Percentiles rank a stretch among this genome's conserved stretches.
Evolutionary conservation across 495 filamentous ascomycete species (phyloP).

Genomic region (Penicillium bialowiezense): DNA sequence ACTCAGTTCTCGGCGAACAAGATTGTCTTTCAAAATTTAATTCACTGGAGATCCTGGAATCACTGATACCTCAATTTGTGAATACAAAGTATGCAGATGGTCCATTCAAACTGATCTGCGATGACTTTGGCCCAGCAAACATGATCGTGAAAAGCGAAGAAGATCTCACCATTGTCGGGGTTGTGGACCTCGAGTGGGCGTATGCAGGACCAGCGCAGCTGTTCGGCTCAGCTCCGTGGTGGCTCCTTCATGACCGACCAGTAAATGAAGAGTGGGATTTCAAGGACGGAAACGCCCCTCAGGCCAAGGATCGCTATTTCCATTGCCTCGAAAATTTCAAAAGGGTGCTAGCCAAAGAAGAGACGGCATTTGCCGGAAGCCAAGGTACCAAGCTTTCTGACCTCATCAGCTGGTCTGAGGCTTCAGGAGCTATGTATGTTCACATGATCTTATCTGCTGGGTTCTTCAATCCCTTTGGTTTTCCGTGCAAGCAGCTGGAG

Average conservation of each 20-base stretch:
- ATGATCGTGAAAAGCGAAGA: not conserved
- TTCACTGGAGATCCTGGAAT: not conserved
- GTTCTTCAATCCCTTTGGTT: constrained; percentile 13
- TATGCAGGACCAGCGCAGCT: not conserved
- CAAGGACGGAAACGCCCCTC: not conserved
- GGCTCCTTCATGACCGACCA: constrained; percentile 1
- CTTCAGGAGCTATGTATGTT: constrained; percentile 17
- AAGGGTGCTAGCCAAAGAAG: not conserved
- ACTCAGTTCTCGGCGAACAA: not conserved
- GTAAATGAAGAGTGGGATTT: not conserved
- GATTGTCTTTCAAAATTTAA: not conserved
- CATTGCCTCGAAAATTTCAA: not conserved
- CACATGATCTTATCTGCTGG: constrained; percentile 21
- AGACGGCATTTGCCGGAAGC: not conserved
- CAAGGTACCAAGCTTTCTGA: too few species aligned
- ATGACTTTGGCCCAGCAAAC: constrained; percentile 1
- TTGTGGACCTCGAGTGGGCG: not conserved
- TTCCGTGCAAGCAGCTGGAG: constrained; percentile 15
- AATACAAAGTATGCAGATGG: not conserved
- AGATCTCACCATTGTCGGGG: not conserved
- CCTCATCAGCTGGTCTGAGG: too few species aligned
- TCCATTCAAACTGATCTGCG: not conserved
- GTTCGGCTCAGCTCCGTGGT: not conserved
- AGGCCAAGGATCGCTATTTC: not conserved
- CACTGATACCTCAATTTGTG: not conserved